phyloP scores from a whole-genome alignment of 1,139 yeast species.

The Blastobotrys apis region DNA sequence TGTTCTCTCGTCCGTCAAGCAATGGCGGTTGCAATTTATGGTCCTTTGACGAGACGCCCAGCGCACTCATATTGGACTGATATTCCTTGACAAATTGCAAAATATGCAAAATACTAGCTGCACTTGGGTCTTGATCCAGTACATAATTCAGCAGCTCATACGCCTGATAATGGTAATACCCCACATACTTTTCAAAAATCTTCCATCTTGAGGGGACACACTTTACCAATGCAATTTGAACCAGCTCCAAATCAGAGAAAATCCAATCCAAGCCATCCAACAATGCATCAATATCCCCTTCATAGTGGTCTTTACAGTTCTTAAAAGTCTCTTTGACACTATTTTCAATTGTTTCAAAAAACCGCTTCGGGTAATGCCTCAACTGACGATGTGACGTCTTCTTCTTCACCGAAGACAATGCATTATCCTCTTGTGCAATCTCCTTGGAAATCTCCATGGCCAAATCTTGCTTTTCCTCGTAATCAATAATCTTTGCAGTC shows the following conservation, averaged over 20 bases:
- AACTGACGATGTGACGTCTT: constrained; percentile 33
- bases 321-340: constrained; percentile 63
- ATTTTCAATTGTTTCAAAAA: constrained; percentile 56
- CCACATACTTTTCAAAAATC: constrained; percentile 57
- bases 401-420: constrained; percentile 8
- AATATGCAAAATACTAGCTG: constrained; percentile 41
- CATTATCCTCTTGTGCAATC: constrained; percentile 28
- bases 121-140: constrained; percentile 62
- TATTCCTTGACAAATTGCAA: constrained; percentile 75
- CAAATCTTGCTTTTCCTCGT: constrained; percentile 74
- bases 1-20: constrained; percentile 62
- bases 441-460: constrained; percentile 51
- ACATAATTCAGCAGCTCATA: constrained; percentile 59
- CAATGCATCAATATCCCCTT: constrained; percentile 46
- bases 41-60: constrained; percentile 33
- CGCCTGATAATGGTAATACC: constrained; percentile 64
- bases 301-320: constrained; percentile 57
- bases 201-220: constrained; percentile 75
- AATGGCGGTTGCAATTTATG: constrained; percentile 42
- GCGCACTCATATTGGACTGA: constrained; percentile 47
- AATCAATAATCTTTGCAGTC: constrained; percentile 69
- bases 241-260: constrained; percentile 69
- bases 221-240: constrained; percentile 53
- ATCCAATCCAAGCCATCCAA: constrained; percentile 78
- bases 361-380: constrained; percentile 63